Evolutionary conservation across 768 basidiomycete genomes (phyloP).

Genomic region (Lactifluus rugatus): DNA sequence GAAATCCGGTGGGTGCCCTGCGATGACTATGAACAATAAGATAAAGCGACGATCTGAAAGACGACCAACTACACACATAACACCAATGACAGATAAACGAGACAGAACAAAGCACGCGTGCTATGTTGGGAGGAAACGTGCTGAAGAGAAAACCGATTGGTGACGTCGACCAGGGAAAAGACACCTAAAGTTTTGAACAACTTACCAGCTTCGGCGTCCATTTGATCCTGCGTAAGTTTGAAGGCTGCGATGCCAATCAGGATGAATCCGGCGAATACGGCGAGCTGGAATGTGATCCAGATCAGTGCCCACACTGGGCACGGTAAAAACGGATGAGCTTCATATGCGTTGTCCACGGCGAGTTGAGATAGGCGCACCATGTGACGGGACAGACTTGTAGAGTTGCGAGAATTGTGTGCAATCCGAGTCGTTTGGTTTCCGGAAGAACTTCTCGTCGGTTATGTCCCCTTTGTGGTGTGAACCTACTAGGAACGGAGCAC

Average conservation of each 20-base stretch:
- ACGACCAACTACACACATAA: not conserved
- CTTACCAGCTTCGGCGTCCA: constrained; percentile 68
- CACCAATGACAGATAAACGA: not conserved
- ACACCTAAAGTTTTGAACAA: not conserved
- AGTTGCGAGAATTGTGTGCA: constrained; percentile 80
- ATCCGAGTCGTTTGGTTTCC: constrained; percentile 89
- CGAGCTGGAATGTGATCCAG: constrained; percentile 76
- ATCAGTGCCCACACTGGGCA: constrained; percentile 69
- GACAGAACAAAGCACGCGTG: not conserved
- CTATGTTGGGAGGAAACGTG: constrained; percentile 7
- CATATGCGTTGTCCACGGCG: not conserved
- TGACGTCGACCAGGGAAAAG: not conserved
- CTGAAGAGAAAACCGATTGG: not conserved
- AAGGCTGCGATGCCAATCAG: constrained; percentile 77
- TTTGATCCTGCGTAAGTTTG: constrained; percentile 48
- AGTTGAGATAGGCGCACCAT: constrained; percentile 38
- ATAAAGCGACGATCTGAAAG: not conserved
- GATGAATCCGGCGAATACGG: constrained; percentile 65
- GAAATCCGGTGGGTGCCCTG: not conserved
- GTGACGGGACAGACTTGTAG: constrained; percentile 60
- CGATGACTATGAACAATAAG: not conserved
- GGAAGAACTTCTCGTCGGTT: constrained; percentile 89
- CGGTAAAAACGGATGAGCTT: not conserved
- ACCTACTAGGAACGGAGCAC: not conserved
- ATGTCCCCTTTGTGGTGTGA: constrained; percentile 61